These are phyloP conservation scores for Hordeum pubiflorum DNA, from an alignment of 202 grass and related monocot species.

Conservation along the genomic window DNA sequence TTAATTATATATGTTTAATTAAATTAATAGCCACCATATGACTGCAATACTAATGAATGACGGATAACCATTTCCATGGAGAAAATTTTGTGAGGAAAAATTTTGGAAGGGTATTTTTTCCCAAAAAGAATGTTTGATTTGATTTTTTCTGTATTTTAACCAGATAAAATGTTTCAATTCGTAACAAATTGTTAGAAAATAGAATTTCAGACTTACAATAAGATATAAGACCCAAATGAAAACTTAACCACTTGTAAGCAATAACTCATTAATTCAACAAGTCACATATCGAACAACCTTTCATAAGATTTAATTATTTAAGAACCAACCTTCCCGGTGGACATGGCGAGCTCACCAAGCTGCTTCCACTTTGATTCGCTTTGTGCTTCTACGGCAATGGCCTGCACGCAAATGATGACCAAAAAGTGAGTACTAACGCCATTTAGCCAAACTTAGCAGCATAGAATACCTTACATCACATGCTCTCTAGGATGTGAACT, in stretches of 20 bases:
- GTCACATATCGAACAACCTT: background rate
- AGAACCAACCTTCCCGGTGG: constrained; percentile 73
- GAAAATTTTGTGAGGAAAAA: background rate
- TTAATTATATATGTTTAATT: constrained; percentile 7
- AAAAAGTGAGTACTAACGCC: background rate
- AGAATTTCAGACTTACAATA: background rate
- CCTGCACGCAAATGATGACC: constrained; percentile 34
- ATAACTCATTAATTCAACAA: background rate
- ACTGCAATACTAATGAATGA: background rate
- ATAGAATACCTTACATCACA: constrained; percentile 20
- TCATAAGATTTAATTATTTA: constrained; percentile 4
- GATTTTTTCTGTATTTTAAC: background rate
- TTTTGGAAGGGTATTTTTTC: background rate
- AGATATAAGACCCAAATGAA: background rate
- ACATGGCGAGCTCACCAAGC: constrained; percentile 88
- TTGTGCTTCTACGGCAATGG: constrained; percentile 72
- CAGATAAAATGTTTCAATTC: background rate
- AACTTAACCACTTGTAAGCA: background rate
- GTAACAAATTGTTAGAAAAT: constrained; percentile 14
- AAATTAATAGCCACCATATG: background rate
- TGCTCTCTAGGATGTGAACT: background rate
- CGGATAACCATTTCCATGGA: background rate
- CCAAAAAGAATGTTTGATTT: background rate
- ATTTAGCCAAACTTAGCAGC: constrained; percentile 12
- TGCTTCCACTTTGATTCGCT: constrained; percentile 99